Base-by-base conservation (phyloP, 73 alveolate genomes). In the Loxodes magnus region DNA sequence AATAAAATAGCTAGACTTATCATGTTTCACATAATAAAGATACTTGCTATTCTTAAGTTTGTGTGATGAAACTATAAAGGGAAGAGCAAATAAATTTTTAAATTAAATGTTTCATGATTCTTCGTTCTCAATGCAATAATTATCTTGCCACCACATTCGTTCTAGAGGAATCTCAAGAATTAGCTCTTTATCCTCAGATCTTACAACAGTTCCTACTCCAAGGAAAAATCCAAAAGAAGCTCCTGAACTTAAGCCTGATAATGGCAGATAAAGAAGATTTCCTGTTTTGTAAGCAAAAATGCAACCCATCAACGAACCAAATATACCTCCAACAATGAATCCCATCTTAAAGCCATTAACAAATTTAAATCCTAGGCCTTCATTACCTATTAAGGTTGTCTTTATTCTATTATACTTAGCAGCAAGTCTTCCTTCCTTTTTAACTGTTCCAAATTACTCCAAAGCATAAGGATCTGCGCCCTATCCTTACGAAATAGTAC, bases 201-300 rank as follows among this genome's bases (percentile, higher is more conserved):
- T 67, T 57, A 74, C 38, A 5, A 74, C 51, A 66, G 67, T 67
- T 9, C 88, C 88, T 25, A 74, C 67, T 4, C 88, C 88, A 81
- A 74, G 67, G 65, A 74, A 74, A 56, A 74, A 74, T 15, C 88
- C 88, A 38, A 74, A 74, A 2, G 88, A 74, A 3, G 56, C 49
- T 14, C 81, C 88, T 43, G 79, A 51, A 10, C 78, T 72, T 4
- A 67, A 7, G 0, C 64, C 74, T 4, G 59, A 14, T 35, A 68
- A 27, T 3, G 88, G 88, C 4, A 74, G 39, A 34, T 68, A 57
- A 58, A 39, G 22, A 46, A 19, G 43, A 33, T 33, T 33, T 33
- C 14, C 14, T 33, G 53, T 24, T 25, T 46, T 46, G 43, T n/a
- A 46, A 0, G 59, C 39, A 25, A 41, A 7, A 2, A 21, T 50